Evolutionary conservation across 139 green algal species (phyloP).

Genomic region (Tetraselmis chui): DNA sequence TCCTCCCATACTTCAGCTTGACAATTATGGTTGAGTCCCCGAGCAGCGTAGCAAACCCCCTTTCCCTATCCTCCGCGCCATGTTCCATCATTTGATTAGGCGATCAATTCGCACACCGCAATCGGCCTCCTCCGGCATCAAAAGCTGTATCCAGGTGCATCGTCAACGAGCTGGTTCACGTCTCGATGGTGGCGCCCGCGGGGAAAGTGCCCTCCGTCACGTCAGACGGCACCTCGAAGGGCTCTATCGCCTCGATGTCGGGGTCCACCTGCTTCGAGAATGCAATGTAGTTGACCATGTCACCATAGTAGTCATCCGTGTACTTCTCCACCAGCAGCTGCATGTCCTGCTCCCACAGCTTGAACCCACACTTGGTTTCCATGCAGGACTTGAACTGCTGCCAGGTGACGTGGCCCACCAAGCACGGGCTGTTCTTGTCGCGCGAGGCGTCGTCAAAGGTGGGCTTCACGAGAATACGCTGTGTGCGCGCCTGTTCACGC

Average conservation of each 20-base stretch:
- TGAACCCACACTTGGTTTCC: constrained; percentile 3
- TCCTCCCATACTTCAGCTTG: no score
- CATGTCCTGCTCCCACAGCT: constrained; percentile 16
- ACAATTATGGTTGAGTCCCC: no score
- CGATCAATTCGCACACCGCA: no score
- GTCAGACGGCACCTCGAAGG: background rate
- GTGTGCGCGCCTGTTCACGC: background rate
- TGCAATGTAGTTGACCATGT: constrained; percentile 70
- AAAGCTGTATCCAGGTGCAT: no score
- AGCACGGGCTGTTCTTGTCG: constrained; percentile 53
- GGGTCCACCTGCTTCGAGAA: constrained; percentile 29
- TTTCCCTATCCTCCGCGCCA: no score
- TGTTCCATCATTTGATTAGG: no score
- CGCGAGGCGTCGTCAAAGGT: constrained; percentile 68
- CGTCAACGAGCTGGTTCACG: background rate
- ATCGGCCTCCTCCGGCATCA: no score
- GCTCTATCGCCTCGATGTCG: background rate
- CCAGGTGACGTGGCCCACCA: constrained; percentile 64
- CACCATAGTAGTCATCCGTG: constrained; percentile 54
- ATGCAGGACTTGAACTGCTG: constrained; percentile 56
- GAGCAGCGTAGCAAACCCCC: no score
- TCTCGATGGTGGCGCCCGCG: background rate
- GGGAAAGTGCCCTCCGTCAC: background rate
- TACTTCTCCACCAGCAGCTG: constrained; percentile 54
- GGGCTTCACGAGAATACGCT: constrained; percentile 41